Percentiles rank a stretch among this genome's conserved stretches.
Evolutionary conservation across 2,329 filamentous ascomycete genomes (phyloP).

Genomic region (Cladosporium sp.): DNA sequence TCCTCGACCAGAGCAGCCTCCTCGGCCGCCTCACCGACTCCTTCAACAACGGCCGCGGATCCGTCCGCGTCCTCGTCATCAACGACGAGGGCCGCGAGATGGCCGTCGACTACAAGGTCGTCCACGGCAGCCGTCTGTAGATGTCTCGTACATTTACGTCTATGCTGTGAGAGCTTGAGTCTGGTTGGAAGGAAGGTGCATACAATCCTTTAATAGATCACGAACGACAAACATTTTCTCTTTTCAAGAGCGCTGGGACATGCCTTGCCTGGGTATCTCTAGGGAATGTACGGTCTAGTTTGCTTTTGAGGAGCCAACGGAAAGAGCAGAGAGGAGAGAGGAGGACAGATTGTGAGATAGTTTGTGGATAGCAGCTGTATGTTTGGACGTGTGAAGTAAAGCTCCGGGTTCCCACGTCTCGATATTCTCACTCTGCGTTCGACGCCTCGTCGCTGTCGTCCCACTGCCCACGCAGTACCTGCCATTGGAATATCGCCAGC

Average conservation of each 20-base stretch:
- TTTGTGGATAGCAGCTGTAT: constrained; percentile 6
- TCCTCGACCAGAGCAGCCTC: constrained; percentile 92
- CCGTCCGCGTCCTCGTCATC: constrained; percentile 91
- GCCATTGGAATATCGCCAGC: no score
- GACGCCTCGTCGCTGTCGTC: no score
- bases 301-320: no score
- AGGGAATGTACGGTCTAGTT: neutral
- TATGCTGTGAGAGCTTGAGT: no score
- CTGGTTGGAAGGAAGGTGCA: no score
- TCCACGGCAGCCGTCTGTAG: constrained; percentile 69
- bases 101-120: constrained; percentile 97
- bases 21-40: constrained; percentile 72
- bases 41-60: constrained; percentile 88
- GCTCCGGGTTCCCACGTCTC: no score
- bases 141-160: neutral
- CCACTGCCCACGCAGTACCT: no score
- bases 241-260: constrained; percentile 1
- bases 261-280: neutral
- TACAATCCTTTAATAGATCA: constrained; percentile 4
- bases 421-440: no score
- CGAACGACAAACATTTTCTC: neutral
- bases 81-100: constrained; percentile 89
- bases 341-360: constrained; percentile 8
- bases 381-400: neutral
- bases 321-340: neutral